These are phyloP conservation scores for Phytophthora megakarya DNA, from an alignment of 352 stramenopile genomes.

Conservation along the genomic window DNA sequence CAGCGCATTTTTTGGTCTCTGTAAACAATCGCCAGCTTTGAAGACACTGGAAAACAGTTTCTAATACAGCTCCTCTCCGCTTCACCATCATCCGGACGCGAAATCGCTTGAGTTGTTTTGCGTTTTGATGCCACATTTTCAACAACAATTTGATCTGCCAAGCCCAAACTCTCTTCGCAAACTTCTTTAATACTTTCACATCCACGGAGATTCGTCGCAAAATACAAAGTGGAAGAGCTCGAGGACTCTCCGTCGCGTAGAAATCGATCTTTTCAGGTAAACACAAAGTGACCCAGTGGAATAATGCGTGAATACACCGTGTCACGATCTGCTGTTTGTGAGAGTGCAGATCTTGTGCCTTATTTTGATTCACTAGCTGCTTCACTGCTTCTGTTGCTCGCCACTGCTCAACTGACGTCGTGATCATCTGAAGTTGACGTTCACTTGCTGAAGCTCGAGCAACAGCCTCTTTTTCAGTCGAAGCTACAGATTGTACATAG, in stretches of 20 bases:
- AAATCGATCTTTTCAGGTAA: conserved; percentile 41
- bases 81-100: conserved; percentile 29
- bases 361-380: conserved; percentile 33
- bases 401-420: conserved; percentile 53
- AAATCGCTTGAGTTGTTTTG: conserved; percentile 6
- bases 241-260: conserved; percentile 14
- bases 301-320: conserved; percentile 45
- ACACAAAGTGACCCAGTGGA: conserved; percentile 49
- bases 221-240: conserved; percentile 40
- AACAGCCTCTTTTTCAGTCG: background rate
- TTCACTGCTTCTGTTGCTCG: conserved; percentile 42
- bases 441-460: background rate
- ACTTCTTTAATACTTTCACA: conserved; percentile 33
- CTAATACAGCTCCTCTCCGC: conserved; percentile 32
- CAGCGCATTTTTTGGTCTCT: conserved; percentile 29
- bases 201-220: conserved; percentile 36
- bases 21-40: conserved; percentile 46
- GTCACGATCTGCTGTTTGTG: conserved; percentile 30
- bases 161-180: conserved; percentile 13
- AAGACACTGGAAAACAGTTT: conserved; percentile 49
- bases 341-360: conserved; percentile 28
- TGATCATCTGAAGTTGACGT: conserved; percentile 36
- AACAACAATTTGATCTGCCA: conserved; percentile 26
- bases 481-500: background rate
- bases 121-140: conserved; percentile 12